Conservation (phyloP, 1,284 basidiomycete species). For the Papiliotrema nemorosa region DNA sequence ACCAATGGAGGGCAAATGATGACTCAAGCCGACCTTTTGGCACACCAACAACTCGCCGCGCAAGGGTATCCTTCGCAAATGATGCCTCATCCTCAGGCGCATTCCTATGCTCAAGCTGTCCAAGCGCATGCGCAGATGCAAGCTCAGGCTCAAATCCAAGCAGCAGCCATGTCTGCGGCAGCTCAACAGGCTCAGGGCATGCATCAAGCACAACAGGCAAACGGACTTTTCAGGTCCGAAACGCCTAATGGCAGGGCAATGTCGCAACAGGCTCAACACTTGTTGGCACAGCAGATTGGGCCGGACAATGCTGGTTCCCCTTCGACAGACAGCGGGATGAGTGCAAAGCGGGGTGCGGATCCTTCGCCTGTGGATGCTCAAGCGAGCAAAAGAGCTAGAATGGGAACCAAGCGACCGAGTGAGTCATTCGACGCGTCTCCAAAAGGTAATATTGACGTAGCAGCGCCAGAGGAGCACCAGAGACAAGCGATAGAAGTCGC, state of each 20-base stretch:
- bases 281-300: neutral
- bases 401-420: neutral
- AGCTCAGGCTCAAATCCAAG: neutral
- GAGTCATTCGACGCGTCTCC: neutral
- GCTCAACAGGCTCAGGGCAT: neutral
- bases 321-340: slow-evolving; percentile 2
- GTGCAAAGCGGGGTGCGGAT: slow-evolving; percentile 16
- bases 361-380: slow-evolving; percentile 9
- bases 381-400: slow-evolving; percentile 15
- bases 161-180: no score
- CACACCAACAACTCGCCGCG: neutral
- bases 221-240: neutral
- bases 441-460: no score
- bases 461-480: slow-evolving; percentile 26
- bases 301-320: slow-evolving; percentile 7
- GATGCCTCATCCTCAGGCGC: neutral
- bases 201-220: no score
- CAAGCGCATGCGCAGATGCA: slow-evolving; percentile 6
- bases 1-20: neutral
- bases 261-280: neutral
- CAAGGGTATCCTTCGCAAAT: neutral
- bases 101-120: neutral
- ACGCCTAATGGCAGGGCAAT: neutral
- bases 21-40: neutral
- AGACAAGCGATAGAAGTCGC: slow-evolving; percentile 25